Conservation (phyloP, 345 rosid genomes). For the Eucalyptus sideroxylon region DNA sequence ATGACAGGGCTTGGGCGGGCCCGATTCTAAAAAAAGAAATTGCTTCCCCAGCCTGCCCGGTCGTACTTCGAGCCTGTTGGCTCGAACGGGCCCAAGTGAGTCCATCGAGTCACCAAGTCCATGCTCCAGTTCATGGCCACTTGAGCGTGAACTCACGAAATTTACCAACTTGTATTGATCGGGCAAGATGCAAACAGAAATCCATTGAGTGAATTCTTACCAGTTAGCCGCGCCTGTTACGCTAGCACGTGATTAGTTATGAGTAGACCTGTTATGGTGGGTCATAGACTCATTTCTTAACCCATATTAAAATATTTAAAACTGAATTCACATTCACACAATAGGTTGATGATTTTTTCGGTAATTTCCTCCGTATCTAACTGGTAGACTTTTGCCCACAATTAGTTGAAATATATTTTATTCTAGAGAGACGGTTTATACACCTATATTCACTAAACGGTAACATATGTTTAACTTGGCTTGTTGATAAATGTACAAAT, state of each 20-base stretch:
- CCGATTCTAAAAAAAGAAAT: neutral
- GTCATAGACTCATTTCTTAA: neutral
- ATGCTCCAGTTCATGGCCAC: neutral
- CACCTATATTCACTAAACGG: neutral
- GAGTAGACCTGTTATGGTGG: neutral
- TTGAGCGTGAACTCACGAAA: neutral
- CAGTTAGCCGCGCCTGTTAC: neutral
- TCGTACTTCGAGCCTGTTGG: neutral
- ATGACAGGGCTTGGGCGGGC: neutral
- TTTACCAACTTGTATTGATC: neutral
- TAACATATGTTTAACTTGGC: neutral
- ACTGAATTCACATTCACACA: neutral
- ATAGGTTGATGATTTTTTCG: rapidly evolving
- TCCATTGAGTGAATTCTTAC: neutral
- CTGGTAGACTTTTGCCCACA: neutral
- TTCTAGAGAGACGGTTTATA: neutral
- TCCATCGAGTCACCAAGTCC: neutral
- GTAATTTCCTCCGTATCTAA: neutral
- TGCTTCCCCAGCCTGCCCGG: neutral
- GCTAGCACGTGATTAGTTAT: neutral
- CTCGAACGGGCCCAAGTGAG: neutral
- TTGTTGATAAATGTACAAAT: neutral
- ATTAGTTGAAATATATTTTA: neutral
- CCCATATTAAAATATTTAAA: neutral
- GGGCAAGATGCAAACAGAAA: neutral